phyloP scores from a whole-genome alignment of 805 yeast species.

The Kluyveromyces wickerhamii region DNA sequence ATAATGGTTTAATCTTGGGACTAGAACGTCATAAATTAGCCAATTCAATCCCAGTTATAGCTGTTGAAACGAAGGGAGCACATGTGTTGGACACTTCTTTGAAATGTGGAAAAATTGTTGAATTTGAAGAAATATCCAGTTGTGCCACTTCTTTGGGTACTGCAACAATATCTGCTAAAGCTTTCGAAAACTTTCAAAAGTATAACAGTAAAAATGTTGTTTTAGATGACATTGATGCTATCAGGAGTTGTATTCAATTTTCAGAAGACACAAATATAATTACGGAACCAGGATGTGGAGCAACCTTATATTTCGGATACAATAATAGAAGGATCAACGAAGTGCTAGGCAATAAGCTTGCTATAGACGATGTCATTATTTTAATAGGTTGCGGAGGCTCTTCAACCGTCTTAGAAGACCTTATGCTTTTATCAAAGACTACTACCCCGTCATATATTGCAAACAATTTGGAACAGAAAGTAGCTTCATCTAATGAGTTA shows the following conservation, averaged over 20 bases:
- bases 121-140: slow-evolving; percentile 40
- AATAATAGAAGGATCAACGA: slow-evolving; percentile 18
- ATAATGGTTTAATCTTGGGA: slow-evolving; percentile 44
- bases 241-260: slow-evolving; percentile 42
- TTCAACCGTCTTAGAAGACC: slow-evolving; percentile 28
- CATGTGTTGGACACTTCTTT: slow-evolving; percentile 50
- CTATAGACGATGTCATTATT: slow-evolving; percentile 38
- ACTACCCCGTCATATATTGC: too few species aligned
- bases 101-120: slow-evolving; percentile 36
- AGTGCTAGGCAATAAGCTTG: slow-evolving; percentile 10
- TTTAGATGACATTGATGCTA: slow-evolving; percentile 49
- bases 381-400: slow-evolving; percentile 56
- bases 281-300: slow-evolving; percentile 72
- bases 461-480: too few species aligned
- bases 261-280: slow-evolving; percentile 43
- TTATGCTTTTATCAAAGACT: too few species aligned
- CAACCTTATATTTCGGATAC: slow-evolving; percentile 50
- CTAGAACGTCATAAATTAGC: slow-evolving; percentile 30
- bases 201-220: slow-evolving; percentile 37
- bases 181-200: slow-evolving; percentile 37
- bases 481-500: too few species aligned
- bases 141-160: slow-evolving; percentile 63
- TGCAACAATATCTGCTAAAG: slow-evolving; percentile 42
- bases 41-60: slow-evolving; percentile 35
- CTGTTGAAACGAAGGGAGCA: slow-evolving; percentile 56